These are phyloP conservation scores for Plectosphaerella cucumerina DNA, from an alignment of 2,329 filamentous ascomycete species.

Conservation along the genomic window DNA sequence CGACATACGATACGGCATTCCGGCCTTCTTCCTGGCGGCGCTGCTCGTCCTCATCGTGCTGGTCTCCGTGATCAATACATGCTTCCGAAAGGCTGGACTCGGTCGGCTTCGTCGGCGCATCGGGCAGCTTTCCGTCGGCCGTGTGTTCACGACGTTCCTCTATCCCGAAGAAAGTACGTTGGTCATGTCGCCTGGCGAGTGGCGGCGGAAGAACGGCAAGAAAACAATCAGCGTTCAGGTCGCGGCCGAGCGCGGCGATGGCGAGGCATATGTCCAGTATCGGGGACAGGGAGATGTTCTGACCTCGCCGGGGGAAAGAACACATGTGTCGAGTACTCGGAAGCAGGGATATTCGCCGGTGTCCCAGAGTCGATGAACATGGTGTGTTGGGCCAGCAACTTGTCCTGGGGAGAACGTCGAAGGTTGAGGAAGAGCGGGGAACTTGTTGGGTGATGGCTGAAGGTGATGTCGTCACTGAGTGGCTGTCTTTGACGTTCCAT, in stretches of 20 bases:
- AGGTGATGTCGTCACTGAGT: too few relatives aligned
- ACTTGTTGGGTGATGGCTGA: too few relatives aligned
- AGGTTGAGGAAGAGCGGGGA: too few relatives aligned
- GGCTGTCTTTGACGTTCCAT: too few relatives aligned
- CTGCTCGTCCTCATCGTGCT: not conserved
- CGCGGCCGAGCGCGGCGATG: slow-evolving; percentile 1
- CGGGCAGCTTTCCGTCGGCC: slow-evolving; percentile 12
- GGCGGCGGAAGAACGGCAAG: slow-evolving; percentile 5
- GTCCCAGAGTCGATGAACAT: too few relatives aligned
- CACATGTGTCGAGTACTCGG: too few relatives aligned
- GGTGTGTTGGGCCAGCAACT: too few relatives aligned
- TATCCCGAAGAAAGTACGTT: slow-evolving; percentile 10
- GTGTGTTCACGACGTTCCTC: slow-evolving; percentile 13
- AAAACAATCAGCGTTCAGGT: slow-evolving; percentile 3
- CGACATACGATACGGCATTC: slow-evolving; percentile 24
- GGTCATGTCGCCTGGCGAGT: slow-evolving; percentile 10
- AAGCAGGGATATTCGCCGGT: too few relatives aligned
- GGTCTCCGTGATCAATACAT: not conserved
- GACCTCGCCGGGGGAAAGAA: too few relatives aligned
- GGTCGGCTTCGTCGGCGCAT: slow-evolving; percentile 8
- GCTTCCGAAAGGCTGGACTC: not conserved
- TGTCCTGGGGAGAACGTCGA: too few relatives aligned
- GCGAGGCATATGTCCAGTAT: too few relatives aligned
- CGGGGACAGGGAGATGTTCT: too few relatives aligned
- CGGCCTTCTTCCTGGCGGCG: slow-evolving; percentile 19